Base-by-base conservation (phyloP, 164 flowering plant genomes). In the Taxillus chinensis region DNA sequence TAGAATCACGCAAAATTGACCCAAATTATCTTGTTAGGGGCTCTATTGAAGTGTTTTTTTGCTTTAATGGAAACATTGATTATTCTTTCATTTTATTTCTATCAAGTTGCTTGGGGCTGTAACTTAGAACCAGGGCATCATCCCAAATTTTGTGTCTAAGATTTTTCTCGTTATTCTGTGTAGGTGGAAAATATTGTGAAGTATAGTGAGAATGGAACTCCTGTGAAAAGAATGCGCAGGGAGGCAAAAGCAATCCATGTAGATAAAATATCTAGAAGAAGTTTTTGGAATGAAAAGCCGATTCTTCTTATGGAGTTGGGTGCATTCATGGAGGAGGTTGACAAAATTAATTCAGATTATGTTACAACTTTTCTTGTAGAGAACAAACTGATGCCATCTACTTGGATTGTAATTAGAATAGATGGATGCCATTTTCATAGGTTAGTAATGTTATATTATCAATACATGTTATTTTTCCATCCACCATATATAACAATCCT, bases 401-500 rank as follows among this genome's bases (percentile, higher is more conserved):
- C 86, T 27, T 92, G 97, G 97, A 80, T 88, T 54, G 89, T 88
- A 10, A 67, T 90, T 53, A 77, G 90, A 68, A 78, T 92, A 57
- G 96, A 90, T 80, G 96, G 96, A 48, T 82, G 87, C 64, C 83
- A 86, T 66, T 92, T 90, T 69, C 91, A 85, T 73, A 81, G 84
- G 98, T 88, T 68, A 13, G 14, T 57, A 3, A 7, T 5, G 3
- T 27, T 27, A 27, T 13, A 9, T 37, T 37, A 14, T 51, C 15
- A 51, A 14, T 15, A 15, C 5, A 5, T 14, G n/a, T 51, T 51
- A 5, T 51, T 14, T 16, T 48, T 48, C 13, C 13, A 0, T 43
- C 10, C 1, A 43, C 10, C 10, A 43, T 43, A 43, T 43, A 9
- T 43, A 2, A 27, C 27, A 27, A 27, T 27, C 27, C 27, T 27